These are phyloP conservation scores for Fusarium mundagurra DNA, from an alignment of 2,329 filamentous ascomycete genomes.

Conservation along the genomic window DNA sequence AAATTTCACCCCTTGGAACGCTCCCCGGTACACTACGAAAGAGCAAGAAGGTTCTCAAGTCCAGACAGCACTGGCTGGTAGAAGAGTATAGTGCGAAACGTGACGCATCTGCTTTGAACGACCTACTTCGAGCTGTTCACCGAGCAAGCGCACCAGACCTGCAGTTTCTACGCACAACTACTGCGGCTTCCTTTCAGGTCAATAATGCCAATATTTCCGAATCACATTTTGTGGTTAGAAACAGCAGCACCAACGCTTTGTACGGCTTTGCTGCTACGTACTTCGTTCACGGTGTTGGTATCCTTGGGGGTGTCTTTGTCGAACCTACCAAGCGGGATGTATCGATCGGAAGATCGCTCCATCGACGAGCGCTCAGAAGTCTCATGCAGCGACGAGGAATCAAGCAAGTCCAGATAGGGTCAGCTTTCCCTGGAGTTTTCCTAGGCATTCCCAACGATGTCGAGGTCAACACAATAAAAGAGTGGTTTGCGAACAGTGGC, in stretches of 20 bases:
- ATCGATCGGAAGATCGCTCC: conserved; percentile 89
- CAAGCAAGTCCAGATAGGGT: conserved; percentile 83
- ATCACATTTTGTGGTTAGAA: conserved; percentile 90
- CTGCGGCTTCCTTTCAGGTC: conserved; percentile 79
- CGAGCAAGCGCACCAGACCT: conserved; percentile 73
- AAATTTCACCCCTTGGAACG: conserved; percentile 68
- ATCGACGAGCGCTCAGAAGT: conserved; percentile 83
- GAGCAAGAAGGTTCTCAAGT: conserved; percentile 86
- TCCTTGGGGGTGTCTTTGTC: conserved; percentile 88
- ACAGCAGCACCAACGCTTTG: conserved; percentile 88
- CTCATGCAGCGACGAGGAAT: conserved; percentile 76
- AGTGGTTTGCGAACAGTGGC: conserved; percentile 91
- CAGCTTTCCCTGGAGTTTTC: conserved; percentile 84
- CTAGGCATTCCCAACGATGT: conserved; percentile 77
- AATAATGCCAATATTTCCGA: conserved; percentile 77
- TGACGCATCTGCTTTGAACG: conserved; percentile 77
- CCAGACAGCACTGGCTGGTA: conserved; percentile 94
- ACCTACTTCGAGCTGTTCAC: conserved; percentile 76
- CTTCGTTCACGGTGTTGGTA: conserved; percentile 75
- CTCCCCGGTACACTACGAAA: conserved; percentile 82
- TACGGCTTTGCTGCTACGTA: conserved; percentile 96
- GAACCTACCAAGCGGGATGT: conserved; percentile 87
- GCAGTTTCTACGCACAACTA: conserved; percentile 75
- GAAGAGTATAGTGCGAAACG: conserved; percentile 85
- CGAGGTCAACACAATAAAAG: conserved; percentile 58